Percentiles rank a stretch among this genome's conserved stretches.
Evolutionary conservation across 1,284 basidiomycete species (phyloP).

Genomic region (Ganoderma leucocontextum): DNA sequence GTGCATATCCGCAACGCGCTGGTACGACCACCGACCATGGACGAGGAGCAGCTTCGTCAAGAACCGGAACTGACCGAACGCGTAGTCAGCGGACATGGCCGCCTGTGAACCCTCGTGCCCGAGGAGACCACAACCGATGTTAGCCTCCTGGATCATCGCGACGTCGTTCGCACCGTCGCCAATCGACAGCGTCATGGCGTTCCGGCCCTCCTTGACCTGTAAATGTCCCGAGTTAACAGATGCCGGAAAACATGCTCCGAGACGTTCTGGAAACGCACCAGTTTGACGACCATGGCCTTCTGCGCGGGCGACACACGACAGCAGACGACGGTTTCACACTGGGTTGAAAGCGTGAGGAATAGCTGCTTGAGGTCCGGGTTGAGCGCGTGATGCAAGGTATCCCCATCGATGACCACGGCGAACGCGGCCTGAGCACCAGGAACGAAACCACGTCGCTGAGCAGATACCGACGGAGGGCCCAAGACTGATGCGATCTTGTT

Average conservation of each 20-base stretch:
- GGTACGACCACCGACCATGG: conserved; percentile 96
- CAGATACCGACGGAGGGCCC: conserved; percentile 68
- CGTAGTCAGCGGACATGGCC: conserved; percentile 98
- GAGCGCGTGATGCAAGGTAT: conserved; percentile 88
- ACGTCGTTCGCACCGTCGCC: conserved; percentile 98
- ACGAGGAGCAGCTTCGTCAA: conserved; percentile 93
- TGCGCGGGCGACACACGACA: conserved; percentile 97
- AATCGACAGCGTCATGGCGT: conserved; percentile 96
- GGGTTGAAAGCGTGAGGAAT: conserved; percentile 92
- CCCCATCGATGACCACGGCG: conserved; percentile 96
- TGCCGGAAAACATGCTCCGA: neutral
- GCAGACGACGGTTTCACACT: conserved; percentile 97
- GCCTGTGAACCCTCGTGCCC: conserved; percentile 98
- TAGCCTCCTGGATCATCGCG: conserved; percentile 98
- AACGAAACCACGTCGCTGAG: conserved; percentile 69
- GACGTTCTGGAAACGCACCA: conserved; percentile 58
- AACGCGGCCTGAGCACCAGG: conserved; percentile 78
- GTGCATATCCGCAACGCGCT: conserved; percentile 96
- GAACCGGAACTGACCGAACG: conserved; percentile 97
- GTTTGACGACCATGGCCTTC: conserved; percentile 94
- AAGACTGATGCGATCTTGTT: conserved; percentile 92
- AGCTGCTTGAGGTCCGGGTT: conserved; percentile 81
- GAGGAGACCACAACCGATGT: conserved; percentile 93
- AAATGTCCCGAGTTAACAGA: conserved; percentile 2
- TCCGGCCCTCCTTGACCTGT: conserved; percentile 92